phyloP scores from a whole-genome alignment of 768 basidiomycete species.

The Nidularia sp. region DNA sequence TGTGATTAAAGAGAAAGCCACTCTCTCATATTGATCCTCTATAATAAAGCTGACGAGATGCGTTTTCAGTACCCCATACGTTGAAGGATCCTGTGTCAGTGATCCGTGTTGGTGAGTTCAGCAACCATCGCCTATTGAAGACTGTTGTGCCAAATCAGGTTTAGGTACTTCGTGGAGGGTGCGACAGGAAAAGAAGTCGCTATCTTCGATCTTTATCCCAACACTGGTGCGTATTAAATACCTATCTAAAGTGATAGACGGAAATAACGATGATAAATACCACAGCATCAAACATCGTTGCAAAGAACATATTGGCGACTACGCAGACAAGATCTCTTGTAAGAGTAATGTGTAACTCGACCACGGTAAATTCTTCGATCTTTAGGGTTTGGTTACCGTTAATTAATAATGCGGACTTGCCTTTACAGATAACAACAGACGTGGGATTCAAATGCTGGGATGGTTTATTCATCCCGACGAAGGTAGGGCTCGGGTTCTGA shows the following conservation, averaged over 20 bases:
- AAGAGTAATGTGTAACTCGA: slow-evolving; percentile 51
- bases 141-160: slow-evolving; percentile 10
- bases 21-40: not conserved
- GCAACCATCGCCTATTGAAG: not conserved
- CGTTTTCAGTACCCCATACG: slow-evolving; percentile 31
- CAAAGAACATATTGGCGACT: slow-evolving; percentile 39
- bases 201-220: slow-evolving; percentile 55
- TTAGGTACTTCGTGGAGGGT: slow-evolving; percentile 36
- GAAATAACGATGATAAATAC: not conserved
- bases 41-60: not conserved
- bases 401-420: not conserved
- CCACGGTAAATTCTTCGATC: slow-evolving; percentile 29
- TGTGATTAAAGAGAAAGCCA: slow-evolving; percentile 39
- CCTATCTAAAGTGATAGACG: not conserved
- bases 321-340: slow-evolving; percentile 41
- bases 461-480: slow-evolving; percentile 38
- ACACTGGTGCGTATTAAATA: slow-evolving; percentile 36
- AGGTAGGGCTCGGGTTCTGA: slow-evolving; percentile 14
- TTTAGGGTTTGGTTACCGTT: not conserved
- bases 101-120: slow-evolving; percentile 52
- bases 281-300: slow-evolving; percentile 43
- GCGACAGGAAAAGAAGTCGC: slow-evolving; percentile 57
- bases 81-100: slow-evolving; percentile 55
- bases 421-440: slow-evolving; percentile 32
- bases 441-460: slow-evolving; percentile 50